Percentiles rank a stretch among this genome's conserved stretches.
These are phyloP conservation scores for Colletotrichum karsti DNA, from an alignment of 2,329 filamentous ascomycete genomes.

Conservation along the genomic window DNA sequence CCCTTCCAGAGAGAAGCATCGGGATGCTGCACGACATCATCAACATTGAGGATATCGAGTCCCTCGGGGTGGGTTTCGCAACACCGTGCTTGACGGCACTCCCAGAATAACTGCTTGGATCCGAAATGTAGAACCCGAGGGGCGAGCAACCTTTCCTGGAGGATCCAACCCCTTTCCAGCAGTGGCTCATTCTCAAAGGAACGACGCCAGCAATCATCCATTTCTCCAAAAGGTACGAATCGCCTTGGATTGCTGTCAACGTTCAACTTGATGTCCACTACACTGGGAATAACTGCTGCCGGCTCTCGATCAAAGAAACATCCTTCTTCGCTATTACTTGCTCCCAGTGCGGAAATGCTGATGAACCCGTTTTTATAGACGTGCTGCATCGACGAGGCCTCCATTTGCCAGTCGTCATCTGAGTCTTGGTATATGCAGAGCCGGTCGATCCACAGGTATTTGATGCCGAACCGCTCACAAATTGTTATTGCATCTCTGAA, in stretches of 20 bases:
- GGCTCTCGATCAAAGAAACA: background rate
- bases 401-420: background rate
- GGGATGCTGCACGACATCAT: too few species aligned
- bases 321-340: background rate
- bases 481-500: background rate
- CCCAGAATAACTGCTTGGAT: background rate
- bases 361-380: background rate
- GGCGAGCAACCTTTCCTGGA: background rate
- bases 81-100: background rate
- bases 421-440: background rate
- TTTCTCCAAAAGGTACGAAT: too few species aligned
- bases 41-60: background rate
- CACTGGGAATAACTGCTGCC: background rate
- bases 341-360: background rate
- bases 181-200: background rate
- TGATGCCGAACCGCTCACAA: background rate
- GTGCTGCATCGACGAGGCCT: background rate
- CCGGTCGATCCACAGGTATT: background rate
- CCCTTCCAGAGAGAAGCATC: too few species aligned
- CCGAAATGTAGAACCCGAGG: background rate
- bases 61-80: background rate
- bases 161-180: background rate
- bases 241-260: background rate
- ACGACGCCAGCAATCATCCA: background rate
- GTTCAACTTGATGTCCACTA: background rate